Conservation (phyloP, 345 rosid species). For the Stellera chamaejasme region DNA sequence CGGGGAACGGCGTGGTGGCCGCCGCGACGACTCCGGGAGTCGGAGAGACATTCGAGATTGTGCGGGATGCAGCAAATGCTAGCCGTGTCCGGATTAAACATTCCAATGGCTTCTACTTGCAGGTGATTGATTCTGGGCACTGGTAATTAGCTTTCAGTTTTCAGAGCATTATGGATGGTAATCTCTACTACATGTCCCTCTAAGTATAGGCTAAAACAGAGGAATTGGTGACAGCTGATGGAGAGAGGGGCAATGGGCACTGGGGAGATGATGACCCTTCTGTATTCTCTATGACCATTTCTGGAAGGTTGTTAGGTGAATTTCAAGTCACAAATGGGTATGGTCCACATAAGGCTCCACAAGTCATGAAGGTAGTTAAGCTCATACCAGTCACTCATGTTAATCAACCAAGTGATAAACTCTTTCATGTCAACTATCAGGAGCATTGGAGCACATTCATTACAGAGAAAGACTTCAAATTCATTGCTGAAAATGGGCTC, state of each 20-base stretch:
- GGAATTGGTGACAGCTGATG: conserved; percentile 43
- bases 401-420: neutral
- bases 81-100: conserved; percentile 45
- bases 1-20: conserved; percentile 36
- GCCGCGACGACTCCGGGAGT: conserved; percentile 16
- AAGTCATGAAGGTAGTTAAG: conserved; percentile 35
- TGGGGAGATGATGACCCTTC: conserved; percentile 52
- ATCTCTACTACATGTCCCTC: neutral
- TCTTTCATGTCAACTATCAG: conserved; percentile 17
- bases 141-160: neutral
- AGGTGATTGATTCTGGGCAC: conserved; percentile 14
- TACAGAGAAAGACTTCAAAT: conserved; percentile 51
- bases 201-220: conserved; percentile 38
- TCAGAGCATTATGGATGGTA: neutral
- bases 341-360: conserved; percentile 36
- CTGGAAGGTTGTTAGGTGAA: conserved; percentile 35
- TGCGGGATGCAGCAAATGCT: conserved; percentile 18
- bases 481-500: conserved; percentile 36
- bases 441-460: conserved; percentile 52
- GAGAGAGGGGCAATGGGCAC: conserved; percentile 12
- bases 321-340: conserved; percentile 59
- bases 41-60: conserved; percentile 36
- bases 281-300: conserved; percentile 26
- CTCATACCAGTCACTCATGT: neutral
- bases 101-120: conserved; percentile 41